Base-by-base conservation (phyloP, 129 eudicot species). In the Centrapalus pauciflorus region DNA sequence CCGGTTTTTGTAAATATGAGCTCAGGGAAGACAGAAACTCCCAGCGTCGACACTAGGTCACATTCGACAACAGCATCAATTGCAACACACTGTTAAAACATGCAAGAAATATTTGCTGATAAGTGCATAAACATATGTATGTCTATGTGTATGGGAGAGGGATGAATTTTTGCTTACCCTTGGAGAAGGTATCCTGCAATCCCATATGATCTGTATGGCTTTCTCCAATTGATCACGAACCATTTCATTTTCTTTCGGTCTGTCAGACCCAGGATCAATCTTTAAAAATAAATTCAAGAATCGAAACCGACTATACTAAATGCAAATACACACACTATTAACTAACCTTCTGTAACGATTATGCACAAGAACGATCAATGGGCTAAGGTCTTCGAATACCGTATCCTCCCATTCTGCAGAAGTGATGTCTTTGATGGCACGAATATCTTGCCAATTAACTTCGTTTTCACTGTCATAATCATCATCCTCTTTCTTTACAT, bases 321-420 rank as follows among this genome's bases (percentile, higher is more conserved):
- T 52, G 7, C 37, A 30, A 2, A 23, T 3, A 4, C 0, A 43
- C 28, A 69, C 9, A 54, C 78, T 80, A 43, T 2, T n/a, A n/a
- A n/a, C n/a, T n/a, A 26, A 88, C 98, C 98, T 88, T 84, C 76
- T 85, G 58, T 93, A 93, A 49, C 98, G 96, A 61, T 93, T 88
- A 79, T 93, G 98, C 14, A 93, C 96, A 38, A 93, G 95, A 72
- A 93, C 82, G 57, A 88, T 68, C 51, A 93, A 71, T 29, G 98
- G 98, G 76, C 98, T 93, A 40, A 88, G 81, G 68, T 93, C 98
- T 77, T 84, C 82, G 64, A 77, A 93, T 6, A 93, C 82, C 56
- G 95, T 70, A 55, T 88, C 96, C 60, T 93, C 98, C 96, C 96
- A 93, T 23, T 83, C 88, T 14, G 79, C 81, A 55, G 92, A 49